Conservation (phyloP, 768 basidiomycete species). For the Rossbeevera mucosa region DNA sequence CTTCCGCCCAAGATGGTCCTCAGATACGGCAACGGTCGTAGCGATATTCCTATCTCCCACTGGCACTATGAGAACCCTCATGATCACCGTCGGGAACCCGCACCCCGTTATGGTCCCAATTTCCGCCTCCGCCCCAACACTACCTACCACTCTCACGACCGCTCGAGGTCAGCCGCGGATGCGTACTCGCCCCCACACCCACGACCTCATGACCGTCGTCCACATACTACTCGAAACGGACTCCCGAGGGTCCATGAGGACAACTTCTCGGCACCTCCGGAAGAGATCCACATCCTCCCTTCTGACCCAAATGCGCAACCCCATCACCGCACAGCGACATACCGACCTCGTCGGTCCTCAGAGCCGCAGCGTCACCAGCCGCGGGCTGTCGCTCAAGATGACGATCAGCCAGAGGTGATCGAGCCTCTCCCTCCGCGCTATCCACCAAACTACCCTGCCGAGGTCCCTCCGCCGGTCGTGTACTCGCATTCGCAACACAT, state of each 20-base stretch:
- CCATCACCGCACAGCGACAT: constrained; percentile 27
- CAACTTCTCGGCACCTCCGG: constrained; percentile 37
- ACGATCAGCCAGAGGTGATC: constrained; percentile 31
- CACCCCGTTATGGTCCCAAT: constrained; percentile 22
- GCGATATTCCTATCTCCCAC: constrained; percentile 60
- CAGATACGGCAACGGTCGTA: constrained; percentile 59
- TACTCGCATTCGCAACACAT: constrained; percentile 41
- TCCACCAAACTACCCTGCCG: constrained; percentile 18
- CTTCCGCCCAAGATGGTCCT: constrained; percentile 71
- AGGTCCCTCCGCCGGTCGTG: constrained; percentile 24
- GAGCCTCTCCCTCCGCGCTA: constrained; percentile 32
- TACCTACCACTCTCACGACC: constrained; percentile 33
- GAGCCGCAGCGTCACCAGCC: constrained; percentile 26
- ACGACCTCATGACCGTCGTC: constrained; percentile 26
- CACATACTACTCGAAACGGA: constrained; percentile 12
- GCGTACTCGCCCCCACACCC: constrained; percentile 28
- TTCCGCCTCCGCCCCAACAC: constrained; percentile 27
- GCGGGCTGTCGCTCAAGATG: constrained; percentile 10
- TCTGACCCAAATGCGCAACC: constrained; percentile 39
- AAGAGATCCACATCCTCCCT: constrained; percentile 61
- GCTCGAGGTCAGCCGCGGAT: constrained; percentile 36
- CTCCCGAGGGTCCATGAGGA: constrained; percentile 18
- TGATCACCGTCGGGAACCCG: constrained; percentile 9
- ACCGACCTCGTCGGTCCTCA: constrained; percentile 29
- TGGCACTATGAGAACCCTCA: constrained; percentile 29